Evolutionary conservation across 257 asterid genomes (phyloP), one percentile per base, ranked within the genome.

Genomic region (Agastache rugosa): DNA sequence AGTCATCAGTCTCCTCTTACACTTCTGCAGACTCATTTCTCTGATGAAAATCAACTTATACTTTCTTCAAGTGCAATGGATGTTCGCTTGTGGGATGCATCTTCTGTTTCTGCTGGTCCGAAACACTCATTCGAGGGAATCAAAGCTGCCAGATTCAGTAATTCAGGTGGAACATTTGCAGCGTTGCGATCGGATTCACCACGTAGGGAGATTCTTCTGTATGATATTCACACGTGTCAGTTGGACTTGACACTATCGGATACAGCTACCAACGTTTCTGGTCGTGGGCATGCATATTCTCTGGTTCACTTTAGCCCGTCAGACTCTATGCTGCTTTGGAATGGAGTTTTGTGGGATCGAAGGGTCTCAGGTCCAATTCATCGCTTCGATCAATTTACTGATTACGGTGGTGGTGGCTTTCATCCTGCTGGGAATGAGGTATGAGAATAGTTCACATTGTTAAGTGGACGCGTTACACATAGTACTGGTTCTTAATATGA

Each of bases 371-470:
- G 84, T 55, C 94, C 89, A 27, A 74, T 88, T 37, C 96, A 91
- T 78, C 96, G 96, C 35, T 95, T 95, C 77, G 99, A 95, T 77
- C 96, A 88, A 67, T 92, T 89, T 64, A 82, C 96, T 0, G 98
- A 90, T 81, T 92, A 87, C 74, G 99, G 99, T 6, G 99, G 99
- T 19, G 99, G 99, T 25, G 96, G 98, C 48, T 95, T 95, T 75
- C 98, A 95, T 84, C 98, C 99, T 74, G 93, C 99, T 70, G 97
- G 99, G 63, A 95, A 92, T 71, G 98, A 95, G 98, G 99, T 95
- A 85, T 39, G 79, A 11, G 61, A 16, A 22, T 70, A 11, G 11
- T 65, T 27, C 16, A 56, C 31, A 29, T 71, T 31, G 42, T 20
- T 31, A 45, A 58, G 34, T 67, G 15, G 16, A 17, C 62, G 47